Base-by-base conservation (phyloP, 2,329 filamentous ascomycete genomes). In the Botrytis cinerea region DNA sequence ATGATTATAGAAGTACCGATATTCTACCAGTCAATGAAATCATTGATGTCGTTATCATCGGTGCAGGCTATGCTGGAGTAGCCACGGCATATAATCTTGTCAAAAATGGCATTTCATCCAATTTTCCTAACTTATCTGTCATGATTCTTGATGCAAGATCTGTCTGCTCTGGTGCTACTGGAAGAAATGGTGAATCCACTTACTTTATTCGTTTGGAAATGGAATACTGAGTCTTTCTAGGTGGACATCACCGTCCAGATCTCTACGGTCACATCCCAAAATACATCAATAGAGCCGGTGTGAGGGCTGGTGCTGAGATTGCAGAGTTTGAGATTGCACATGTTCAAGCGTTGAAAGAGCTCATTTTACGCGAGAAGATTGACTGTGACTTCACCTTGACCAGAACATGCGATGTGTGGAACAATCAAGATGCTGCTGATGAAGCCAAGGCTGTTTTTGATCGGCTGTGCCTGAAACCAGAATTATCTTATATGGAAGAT, bases 61-160 rank as follows among this genome's bases (percentile, higher is more conserved):
- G 76, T 40, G 73, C 74, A 38, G 77, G 77, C 4, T 74, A 72
- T 38, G 64, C 76, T 12, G 77, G 77, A 16, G 74, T 74, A 16
- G 66, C 69, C 18, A 75, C 74, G 4, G 77, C 77, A 20, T 77
- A 77, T 38, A 71, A 78, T 73, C 67, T 84, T 2, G 74, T 82
- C 35, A 80, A 79, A 2, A 69, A 60, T 12, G 63, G 87, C 87
- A 76, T 84, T 43, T 82, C 85, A n/a, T 16, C 22, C n/a, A 38
- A 28, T 28, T 28, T 6, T 25, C n/a, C n/a, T 1, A 54, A 28
- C 14, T 1, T 18, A 20, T 84, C 82, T 22, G 86, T 94, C 22
- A 84, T 93, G 4, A 86, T 94, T 83, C 84, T 95, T 4, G 92
- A 95, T 82, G 92, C 92, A n/a, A 86, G 92, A 77, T 92, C 94